These are phyloP conservation scores for Hymenoscyphus repandus DNA, from an alignment of 2,329 filamentous ascomycete genomes.

Conservation along the genomic window DNA sequence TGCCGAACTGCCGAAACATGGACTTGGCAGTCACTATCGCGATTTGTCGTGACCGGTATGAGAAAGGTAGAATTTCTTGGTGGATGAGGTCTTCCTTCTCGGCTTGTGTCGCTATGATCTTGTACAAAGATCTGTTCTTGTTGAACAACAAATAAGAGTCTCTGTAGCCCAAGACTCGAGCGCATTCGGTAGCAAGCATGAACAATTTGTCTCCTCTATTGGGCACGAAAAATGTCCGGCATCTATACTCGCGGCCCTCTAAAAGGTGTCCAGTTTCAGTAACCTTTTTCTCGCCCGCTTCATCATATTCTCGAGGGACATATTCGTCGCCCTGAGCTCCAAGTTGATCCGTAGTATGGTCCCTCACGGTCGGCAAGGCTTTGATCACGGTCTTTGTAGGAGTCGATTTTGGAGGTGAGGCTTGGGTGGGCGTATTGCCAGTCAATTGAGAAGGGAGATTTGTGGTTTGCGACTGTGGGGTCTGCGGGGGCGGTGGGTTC, in stretches of 20 bases:
- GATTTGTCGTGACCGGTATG: constrained; percentile 96
- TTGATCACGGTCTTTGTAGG: constrained; percentile 83
- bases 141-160: constrained; percentile 99
- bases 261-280: constrained; percentile 74
- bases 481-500: constrained; percentile 42
- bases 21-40: constrained; percentile 95
- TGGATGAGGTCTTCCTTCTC: constrained; percentile 96
- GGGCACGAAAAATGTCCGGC: constrained; percentile 88
- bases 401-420: constrained; percentile 70
- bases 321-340: constrained; percentile 89
- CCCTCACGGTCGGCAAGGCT: constrained; percentile 88
- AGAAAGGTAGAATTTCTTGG: constrained; percentile 94
- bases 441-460: constrained; percentile 27
- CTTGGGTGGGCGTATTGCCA: constrained; percentile 39
- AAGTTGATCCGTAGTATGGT: constrained; percentile 95
- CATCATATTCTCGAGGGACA: constrained; percentile 86
- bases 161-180: constrained; percentile 85
- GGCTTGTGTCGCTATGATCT: constrained; percentile 92
- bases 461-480: constrained; percentile 41
- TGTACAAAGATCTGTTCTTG: constrained; percentile 93
- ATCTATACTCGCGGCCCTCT: constrained; percentile 82
- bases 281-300: constrained; percentile 92
- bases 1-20: constrained; percentile 98
- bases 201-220: constrained; percentile 90
- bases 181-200: constrained; percentile 98